Evolutionary conservation across 495 filamentous ascomycete genomes (phyloP).

Genomic region (Barbatosphaeria neglecta): DNA sequence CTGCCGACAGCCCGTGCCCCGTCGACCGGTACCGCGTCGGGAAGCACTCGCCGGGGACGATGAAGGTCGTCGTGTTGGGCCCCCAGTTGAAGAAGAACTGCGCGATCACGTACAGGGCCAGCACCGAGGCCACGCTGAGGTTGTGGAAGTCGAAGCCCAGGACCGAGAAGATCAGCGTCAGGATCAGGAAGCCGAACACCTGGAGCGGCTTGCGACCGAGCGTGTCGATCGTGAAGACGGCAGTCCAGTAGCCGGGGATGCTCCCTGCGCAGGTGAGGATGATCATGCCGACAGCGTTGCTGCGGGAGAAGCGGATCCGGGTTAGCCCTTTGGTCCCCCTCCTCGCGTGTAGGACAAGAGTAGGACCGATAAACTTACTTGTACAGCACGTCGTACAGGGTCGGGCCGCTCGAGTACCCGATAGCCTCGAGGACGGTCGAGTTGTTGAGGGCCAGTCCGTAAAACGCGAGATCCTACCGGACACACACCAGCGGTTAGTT

Average conservation of each 20-base stretch:
- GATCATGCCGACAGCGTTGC: conserved; percentile 62
- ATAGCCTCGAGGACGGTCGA: conserved; percentile 56
- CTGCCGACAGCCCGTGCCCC: conserved; percentile 65
- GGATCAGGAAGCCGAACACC: conserved; percentile 49
- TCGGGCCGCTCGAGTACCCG: conserved; percentile 28
- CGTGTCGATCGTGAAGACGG: conserved; percentile 57
- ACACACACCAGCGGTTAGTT: background rate
- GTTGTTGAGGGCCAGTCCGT: conserved; percentile 71
- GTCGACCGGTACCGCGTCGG: conserved; percentile 68
- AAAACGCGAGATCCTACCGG: conserved; percentile 54
- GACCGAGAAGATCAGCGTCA: conserved; percentile 53
- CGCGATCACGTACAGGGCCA: conserved; percentile 55
- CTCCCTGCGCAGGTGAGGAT: conserved; percentile 66
- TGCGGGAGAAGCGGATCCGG: conserved; percentile 35
- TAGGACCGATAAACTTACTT: background rate
- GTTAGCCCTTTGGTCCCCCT: background rate
- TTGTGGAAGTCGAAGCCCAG: conserved; percentile 49
- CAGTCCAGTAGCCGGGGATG: conserved; percentile 71
- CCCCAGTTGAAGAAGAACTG: conserved; percentile 44
- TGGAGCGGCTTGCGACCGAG: conserved; percentile 64
- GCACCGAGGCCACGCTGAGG: conserved; percentile 31
- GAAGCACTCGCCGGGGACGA: conserved; percentile 71
- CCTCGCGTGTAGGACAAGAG: background rate
- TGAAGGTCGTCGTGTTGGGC: conserved; percentile 71
- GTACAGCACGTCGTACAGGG: conserved; percentile 10